Conservation (phyloP, 345 rosid species). For the Acer campestre region DNA sequence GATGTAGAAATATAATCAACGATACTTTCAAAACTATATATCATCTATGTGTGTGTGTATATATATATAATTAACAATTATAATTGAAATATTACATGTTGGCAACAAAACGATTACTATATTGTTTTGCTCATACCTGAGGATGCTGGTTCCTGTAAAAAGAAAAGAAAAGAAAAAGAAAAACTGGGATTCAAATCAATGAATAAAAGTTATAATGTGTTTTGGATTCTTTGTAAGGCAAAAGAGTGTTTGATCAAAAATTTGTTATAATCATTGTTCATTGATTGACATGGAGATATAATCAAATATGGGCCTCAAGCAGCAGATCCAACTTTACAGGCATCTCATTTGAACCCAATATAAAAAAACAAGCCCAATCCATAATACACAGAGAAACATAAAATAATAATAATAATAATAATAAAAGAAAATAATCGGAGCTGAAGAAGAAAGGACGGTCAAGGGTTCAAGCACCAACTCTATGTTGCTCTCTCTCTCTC, state of each 20-base stretch:
- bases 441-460: neutral
- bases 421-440: neutral
- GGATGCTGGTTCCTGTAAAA: neutral
- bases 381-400: no score
- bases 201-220: neutral
- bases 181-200: neutral
- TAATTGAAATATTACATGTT: neutral
- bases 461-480: slow-evolving; percentile 13
- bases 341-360: neutral
- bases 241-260: no score
- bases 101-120: neutral
- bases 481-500: neutral
- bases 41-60: no score
- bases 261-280: neutral
- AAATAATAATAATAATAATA: neutral
- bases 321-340: neutral
- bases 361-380: neutral
- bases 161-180: no score
- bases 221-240: neutral
- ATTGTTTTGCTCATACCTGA: neutral
- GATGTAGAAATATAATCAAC: neutral
- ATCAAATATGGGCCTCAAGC: neutral
- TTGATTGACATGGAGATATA: no score
- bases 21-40: neutral
- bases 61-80: neutral